Evolutionary conservation across 2,329 filamentous ascomycete species (phyloP).

Genomic region (Paecilomyces sp.): DNA sequence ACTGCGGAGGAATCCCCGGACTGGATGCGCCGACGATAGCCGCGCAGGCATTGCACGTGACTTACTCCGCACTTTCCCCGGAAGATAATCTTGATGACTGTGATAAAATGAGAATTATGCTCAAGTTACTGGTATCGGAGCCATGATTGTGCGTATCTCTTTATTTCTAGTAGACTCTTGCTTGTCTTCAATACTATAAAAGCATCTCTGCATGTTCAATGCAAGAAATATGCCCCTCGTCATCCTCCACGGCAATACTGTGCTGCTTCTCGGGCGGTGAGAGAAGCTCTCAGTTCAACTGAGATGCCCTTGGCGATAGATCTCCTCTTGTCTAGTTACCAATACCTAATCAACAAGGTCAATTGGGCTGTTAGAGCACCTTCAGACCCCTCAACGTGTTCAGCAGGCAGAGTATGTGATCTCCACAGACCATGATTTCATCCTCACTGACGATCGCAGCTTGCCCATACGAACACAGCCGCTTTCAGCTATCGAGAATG

Average conservation of each 20-base stretch:
- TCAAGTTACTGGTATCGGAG: not conserved
- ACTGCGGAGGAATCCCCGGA: not conserved
- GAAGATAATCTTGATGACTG: not conserved
- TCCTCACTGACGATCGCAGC: not conserved
- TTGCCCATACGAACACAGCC: not conserved
- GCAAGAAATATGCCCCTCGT: not conserved
- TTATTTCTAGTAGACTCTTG: not conserved
- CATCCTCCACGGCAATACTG: not conserved
- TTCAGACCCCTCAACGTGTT: not conserved
- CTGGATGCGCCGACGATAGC: constrained; percentile 5
- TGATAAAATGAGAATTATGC: not conserved
- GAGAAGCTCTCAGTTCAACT: not conserved
- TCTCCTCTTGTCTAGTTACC: not conserved
- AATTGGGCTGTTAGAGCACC: not conserved
- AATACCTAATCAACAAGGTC: not conserved
- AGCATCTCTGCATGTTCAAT: not conserved
- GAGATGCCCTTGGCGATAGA: not conserved
- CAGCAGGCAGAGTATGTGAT: not conserved
- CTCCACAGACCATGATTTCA: not conserved
- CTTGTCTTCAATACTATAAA: not conserved
- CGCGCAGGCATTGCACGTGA: constrained; percentile 15
- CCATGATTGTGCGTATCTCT: not conserved
- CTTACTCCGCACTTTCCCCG: constrained; percentile 13
- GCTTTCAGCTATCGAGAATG: not conserved
- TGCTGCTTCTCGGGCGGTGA: not conserved